phyloP scores from a whole-genome alignment of 768 basidiomycete genomes.

The Trichaptum fuscoviolaceum region DNA sequence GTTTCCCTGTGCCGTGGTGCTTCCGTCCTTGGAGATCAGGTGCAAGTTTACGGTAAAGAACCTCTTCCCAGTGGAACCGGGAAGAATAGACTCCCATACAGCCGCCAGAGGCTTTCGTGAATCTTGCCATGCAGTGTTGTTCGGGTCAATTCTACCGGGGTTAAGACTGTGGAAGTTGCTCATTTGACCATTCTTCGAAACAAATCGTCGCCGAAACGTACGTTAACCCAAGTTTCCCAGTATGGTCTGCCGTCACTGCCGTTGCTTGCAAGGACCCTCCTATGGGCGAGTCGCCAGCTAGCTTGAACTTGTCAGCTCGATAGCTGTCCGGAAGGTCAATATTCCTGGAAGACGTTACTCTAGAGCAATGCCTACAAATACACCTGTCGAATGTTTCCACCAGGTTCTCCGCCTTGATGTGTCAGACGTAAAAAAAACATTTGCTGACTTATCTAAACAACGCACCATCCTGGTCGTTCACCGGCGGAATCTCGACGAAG shows the following conservation, averaged over 20 bases:
- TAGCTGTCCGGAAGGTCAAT: neutral
- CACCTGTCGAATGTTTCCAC: slow-evolving; percentile 60
- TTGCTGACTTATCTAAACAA: neutral
- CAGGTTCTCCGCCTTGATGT: slow-evolving; percentile 37
- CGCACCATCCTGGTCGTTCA: slow-evolving; percentile 46
- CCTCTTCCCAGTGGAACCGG: slow-evolving; percentile 27
- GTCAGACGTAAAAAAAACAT: neutral
- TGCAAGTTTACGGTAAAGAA: slow-evolving; percentile 61
- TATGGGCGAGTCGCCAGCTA: slow-evolving; percentile 39
- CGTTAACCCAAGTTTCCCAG: slow-evolving; percentile 38
- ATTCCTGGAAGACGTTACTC: neutral
- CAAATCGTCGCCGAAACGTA: slow-evolving; percentile 15
- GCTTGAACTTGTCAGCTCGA: slow-evolving; percentile 38
- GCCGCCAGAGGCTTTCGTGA: slow-evolving; percentile 59
- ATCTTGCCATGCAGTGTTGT: slow-evolving; percentile 46
- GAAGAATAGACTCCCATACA: slow-evolving; percentile 40
- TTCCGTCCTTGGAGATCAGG: slow-evolving; percentile 51
- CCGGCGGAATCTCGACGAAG: slow-evolving; percentile 46
- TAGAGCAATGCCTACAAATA: slow-evolving; percentile 33
- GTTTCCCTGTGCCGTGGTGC: slow-evolving; percentile 49
- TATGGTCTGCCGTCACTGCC: slow-evolving; percentile 27
- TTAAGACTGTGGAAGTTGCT: slow-evolving; percentile 38
- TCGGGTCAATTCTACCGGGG: slow-evolving; percentile 58
- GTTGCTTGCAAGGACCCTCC: slow-evolving; percentile 46
- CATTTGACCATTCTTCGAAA: neutral